Evolutionary conservation across 345 rosid genomes (phyloP), one percentile per base, ranked within the genome.

Genomic region (Noccaea caerulescens): DNA sequence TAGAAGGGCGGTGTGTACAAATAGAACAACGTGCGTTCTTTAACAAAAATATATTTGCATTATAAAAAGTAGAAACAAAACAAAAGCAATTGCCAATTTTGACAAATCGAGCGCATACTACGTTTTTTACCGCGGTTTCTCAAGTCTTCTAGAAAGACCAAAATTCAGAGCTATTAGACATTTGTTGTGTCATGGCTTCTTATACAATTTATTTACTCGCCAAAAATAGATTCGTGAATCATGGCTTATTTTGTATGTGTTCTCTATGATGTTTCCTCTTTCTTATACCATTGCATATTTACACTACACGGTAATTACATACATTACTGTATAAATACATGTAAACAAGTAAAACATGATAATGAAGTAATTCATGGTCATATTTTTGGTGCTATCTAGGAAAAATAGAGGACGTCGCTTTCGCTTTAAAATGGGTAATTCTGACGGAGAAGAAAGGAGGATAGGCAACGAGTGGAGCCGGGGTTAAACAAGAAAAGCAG

Each of bases 71-170:
- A 27, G 4, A 27, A 2, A 39, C 14, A 20, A 44, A 23, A 63
- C 56, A 56, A 72, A 72, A 72, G 59, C 66, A 64, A 63, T 39
- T 49, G 72, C 72, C 66, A 65, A 58, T 10, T 8, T 63, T 63
- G 70, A 63, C 23, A 55, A 44, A 18, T 4, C 1, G 10, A 50
- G 44, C 46, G 34, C 37, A 57, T 37, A 34, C 32, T 13, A 34
- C 3, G 30, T 38, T 32, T 41, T 14, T 16, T 9, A 0, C 10
- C 3, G 13, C 36, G 39, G 50, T 14, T 72, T 49, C 71, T 49
- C 71, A 46, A 47, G 71, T 58, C 69, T 68, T 75, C 69, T 68
- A 75, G 74, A 68, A 58, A 27, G 64, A 32, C 59, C 52, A 52
- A 34, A 43, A 10, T 52, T 16, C 8, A 42, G 50, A 25, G 20